Conservation (phyloP, 768 basidiomycete genomes). For the Boletus sensibilis region DNA sequence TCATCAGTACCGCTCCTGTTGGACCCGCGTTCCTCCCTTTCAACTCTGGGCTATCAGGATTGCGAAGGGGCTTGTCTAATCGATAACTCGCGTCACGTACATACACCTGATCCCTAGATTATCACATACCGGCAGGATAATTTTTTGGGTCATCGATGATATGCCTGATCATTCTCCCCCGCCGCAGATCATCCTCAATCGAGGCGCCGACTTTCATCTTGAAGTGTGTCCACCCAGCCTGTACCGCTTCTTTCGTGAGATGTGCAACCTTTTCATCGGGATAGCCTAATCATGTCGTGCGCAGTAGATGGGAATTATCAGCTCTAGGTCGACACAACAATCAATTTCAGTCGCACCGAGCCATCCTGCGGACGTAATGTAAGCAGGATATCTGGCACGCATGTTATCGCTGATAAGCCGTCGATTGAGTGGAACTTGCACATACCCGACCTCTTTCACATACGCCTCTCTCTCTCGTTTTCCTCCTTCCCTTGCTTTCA, state of each 20-base stretch:
- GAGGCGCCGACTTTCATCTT: slow-evolving; percentile 96
- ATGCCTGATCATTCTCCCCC: slow-evolving; percentile 81
- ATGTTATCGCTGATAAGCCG: slow-evolving; percentile 5
- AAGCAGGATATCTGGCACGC: slow-evolving; percentile 75
- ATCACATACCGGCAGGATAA: slow-evolving; percentile 49
- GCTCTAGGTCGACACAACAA: not conserved
- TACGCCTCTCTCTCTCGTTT: slow-evolving; percentile 76
- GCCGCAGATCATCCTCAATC: slow-evolving; percentile 74
- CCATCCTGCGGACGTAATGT: slow-evolving; percentile 91
- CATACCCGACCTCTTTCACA: slow-evolving; percentile 65
- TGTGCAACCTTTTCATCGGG: slow-evolving; percentile 84
- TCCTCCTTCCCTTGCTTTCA: slow-evolving; percentile 67
- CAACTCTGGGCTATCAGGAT: slow-evolving; percentile 58
- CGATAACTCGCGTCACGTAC: not conserved
- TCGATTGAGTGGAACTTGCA: not conserved
- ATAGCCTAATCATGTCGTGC: slow-evolving; percentile 51
- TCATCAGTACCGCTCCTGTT: slow-evolving; percentile 90
- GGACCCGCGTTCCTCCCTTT: slow-evolving; percentile 89
- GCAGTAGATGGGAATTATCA: not conserved
- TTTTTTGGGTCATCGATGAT: slow-evolving; percentile 90
- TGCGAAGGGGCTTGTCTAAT: slow-evolving; percentile 39
- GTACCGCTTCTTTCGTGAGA: slow-evolving; percentile 81
- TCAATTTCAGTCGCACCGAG: slow-evolving; percentile 45
- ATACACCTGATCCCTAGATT: not conserved
- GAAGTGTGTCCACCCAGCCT: slow-evolving; percentile 92